phyloP scores from a whole-genome alignment of 495 filamentous ascomycete genomes.

The Penicillium atrosanguineum region DNA sequence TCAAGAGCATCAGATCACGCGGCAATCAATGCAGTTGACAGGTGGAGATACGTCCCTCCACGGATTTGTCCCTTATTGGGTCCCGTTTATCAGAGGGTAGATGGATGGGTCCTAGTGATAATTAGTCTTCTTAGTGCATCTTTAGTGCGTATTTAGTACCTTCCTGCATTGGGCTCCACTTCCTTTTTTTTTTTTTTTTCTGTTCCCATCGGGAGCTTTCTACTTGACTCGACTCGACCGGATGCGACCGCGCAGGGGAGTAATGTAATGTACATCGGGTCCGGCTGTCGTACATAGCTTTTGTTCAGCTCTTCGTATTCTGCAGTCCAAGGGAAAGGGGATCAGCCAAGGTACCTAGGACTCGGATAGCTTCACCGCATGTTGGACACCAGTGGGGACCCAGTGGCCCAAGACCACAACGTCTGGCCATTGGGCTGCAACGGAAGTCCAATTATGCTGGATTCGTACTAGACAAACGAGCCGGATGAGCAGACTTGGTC shows the following conservation, averaged over 20 bases:
- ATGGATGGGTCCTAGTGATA: constrained; percentile 5
- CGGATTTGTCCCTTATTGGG: constrained; percentile 3
- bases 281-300: background rate
- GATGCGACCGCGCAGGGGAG: background rate
- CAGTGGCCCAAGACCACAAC: constrained; percentile 7
- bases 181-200: background rate
- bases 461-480: constrained; percentile 11
- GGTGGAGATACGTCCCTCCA: constrained; percentile 8
- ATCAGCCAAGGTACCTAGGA: constrained; percentile 7
- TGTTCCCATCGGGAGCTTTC: background rate
- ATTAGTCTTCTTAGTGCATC: constrained; percentile 4
- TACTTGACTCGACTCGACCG: background rate
- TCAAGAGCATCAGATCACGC: background rate
- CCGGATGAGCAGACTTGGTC: background rate
- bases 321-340: background rate
- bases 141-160: background rate
- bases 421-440: constrained; percentile 9
- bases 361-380: constrained; percentile 23
- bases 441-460: background rate
- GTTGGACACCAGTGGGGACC: constrained; percentile 16
- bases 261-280: background rate
- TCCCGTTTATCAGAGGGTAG: constrained; percentile 4
- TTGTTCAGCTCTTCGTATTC: background rate
- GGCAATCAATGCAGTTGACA: constrained; percentile 15
- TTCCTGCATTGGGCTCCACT: background rate